A percentile compares a stretch with the other conserved stretches of the same genome.
Conservation (phyloP, 129 eudicot genomes). For the Flaveria robusta region DNA sequence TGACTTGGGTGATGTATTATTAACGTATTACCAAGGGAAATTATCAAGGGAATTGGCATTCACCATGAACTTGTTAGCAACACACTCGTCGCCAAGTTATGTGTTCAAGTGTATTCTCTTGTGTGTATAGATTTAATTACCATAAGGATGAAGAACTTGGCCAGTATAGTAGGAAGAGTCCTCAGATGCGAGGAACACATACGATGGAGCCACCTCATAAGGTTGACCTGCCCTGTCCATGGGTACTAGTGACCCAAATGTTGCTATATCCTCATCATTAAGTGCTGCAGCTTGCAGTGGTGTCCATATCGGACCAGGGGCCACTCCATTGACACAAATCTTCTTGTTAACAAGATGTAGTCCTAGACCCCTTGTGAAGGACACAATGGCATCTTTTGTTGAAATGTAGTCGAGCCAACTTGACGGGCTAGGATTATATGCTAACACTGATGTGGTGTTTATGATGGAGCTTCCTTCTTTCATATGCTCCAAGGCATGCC, state of each 20-base stretch:
- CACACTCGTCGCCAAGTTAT: no score
- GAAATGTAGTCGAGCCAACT: conserved; percentile 62
- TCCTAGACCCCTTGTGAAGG: conserved; percentile 68
- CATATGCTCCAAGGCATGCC: conserved; percentile 90
- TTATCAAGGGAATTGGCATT: no score
- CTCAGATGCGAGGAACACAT: conserved; percentile 66
- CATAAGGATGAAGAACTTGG: conserved; percentile 83
- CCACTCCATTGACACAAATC: conserved; percentile 90
- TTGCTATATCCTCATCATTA: conserved; percentile 42
- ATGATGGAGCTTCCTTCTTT: conserved; percentile 72
- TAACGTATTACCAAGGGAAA: no score
- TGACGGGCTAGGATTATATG: conserved; percentile 63
- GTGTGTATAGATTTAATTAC: conserved; percentile 22
- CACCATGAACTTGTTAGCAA: no score
- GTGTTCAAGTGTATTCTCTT: not conserved
- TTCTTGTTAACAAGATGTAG: conserved; percentile 57
- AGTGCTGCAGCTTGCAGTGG: conserved; percentile 70
- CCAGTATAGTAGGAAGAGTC: conserved; percentile 74
- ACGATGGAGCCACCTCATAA: conserved; percentile 63
- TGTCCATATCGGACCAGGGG: conserved; percentile 92
- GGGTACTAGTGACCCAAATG: conserved; percentile 59
- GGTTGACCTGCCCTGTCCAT: conserved; percentile 88
- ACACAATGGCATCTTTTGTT: conserved; percentile 78
- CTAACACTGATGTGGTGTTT: conserved; percentile 68
- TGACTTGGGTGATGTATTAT: no score